Conservation (phyloP, 2,329 filamentous ascomycete species). For the Ciborinia camelliae region DNA sequence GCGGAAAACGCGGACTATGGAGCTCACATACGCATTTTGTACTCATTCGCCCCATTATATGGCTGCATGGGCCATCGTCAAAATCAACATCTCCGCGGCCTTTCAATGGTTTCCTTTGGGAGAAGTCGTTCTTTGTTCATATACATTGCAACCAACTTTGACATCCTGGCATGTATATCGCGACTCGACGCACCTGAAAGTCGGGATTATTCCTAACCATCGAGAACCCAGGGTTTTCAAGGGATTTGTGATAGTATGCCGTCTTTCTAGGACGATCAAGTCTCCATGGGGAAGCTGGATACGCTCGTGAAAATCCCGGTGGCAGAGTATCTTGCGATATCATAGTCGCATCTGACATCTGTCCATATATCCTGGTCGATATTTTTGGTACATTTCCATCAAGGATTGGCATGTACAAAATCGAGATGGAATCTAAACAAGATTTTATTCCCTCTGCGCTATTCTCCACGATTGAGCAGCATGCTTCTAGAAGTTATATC, state of each 20-base stretch:
- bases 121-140: neutral
- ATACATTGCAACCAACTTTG: neutral
- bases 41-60: slow-evolving; percentile 3
- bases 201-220: neutral
- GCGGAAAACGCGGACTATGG: slow-evolving; percentile 9
- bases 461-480: neutral
- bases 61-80: slow-evolving; percentile 3
- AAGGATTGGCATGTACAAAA: neutral
- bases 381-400: neutral
- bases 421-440: neutral
- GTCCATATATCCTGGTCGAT: neutral
- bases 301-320: neutral
- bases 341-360: neutral
- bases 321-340: neutral
- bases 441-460: neutral
- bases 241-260: neutral
- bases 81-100: slow-evolving; percentile 1
- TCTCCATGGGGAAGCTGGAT: slow-evolving; percentile 6
- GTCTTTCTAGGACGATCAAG: slow-evolving; percentile 4
- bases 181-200: neutral
- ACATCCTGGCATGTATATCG: neutral
- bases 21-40: neutral
- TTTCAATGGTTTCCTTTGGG: neutral
- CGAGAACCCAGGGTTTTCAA: neutral
- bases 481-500: neutral